Evolutionary conservation across 306 rosid species (phyloP), one percentile per base, ranked within the genome.

Genomic region (Acacia acuminata): DNA sequence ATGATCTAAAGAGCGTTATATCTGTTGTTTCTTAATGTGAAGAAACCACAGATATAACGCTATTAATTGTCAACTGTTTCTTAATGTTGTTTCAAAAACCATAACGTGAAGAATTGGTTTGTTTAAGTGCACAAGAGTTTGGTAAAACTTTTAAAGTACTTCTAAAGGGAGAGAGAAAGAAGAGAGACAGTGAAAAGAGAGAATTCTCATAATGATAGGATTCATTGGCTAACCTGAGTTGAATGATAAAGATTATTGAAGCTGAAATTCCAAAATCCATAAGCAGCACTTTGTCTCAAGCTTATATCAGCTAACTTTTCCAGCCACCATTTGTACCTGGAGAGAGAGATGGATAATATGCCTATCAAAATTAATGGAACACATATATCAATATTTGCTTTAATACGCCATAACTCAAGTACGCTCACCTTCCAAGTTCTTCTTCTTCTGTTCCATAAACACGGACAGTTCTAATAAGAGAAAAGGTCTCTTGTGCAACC

Each of bases 401-500:
- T 43, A 78, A 79, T 58, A 75, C 20, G 10, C 27, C 71, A 67
- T 20, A 73, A 76, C 42, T 36, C 40, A 58, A 65, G 69, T 34
- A 84, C 60, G 22, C 20, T 81, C 87, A 93, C 99, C 99, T 93
- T 83, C 89, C 91, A 36, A 86, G 82, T 84, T 96, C 99, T 84
- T 86, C 89, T 82, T 93, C 84, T 86, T 96, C 98, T 14, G 98
- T 93, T 76, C 99, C 98, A 85, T 93, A 93, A 84, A 96, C 98
- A 42, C 98, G 97, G 24, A 93, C 97, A 25, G 99, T 96, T 87
- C 98, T 90, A 83, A 96, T 85, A 76, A 96, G 91, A 84, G 99
- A 93, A 84, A 90, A 88, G 60, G 99, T 93, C 89, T 96, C 99
- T 89, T 96, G 99, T 45, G 97, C 96, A 86, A 96, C 99, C 98